Evolutionary conservation across 768 basidiomycete species (phyloP).

Genomic region (Amanita polypyramis): DNA sequence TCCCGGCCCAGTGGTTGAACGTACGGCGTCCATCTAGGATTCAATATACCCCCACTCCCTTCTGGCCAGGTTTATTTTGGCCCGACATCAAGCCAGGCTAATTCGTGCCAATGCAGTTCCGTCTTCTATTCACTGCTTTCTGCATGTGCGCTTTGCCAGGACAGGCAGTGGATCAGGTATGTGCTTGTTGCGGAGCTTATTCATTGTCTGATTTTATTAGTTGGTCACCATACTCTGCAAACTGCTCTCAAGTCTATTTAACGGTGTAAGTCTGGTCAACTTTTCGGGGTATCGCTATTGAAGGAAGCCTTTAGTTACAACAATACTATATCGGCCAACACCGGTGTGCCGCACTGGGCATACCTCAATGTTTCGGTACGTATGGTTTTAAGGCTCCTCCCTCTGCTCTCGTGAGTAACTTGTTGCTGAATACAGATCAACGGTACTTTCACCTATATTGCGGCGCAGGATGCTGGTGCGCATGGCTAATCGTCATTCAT

Average conservation of each 20-base stretch:
- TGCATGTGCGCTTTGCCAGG: slow-evolving; percentile 53
- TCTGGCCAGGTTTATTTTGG: slow-evolving; percentile 28
- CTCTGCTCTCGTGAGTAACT: background rate
- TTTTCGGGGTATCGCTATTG: background rate
- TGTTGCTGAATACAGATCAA: background rate
- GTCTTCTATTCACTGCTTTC: slow-evolving; percentile 47
- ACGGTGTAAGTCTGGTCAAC: slow-evolving; percentile 17
- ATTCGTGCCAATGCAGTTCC: slow-evolving; percentile 42
- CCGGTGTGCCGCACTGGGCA: slow-evolving; percentile 46
- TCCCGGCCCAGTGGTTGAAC: background rate
- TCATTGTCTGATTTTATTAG: slow-evolving; percentile 7
- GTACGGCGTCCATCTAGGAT: background rate
- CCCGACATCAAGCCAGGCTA: slow-evolving; percentile 23
- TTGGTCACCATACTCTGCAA: slow-evolving; percentile 27
- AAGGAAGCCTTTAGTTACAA: slow-evolving; percentile 29
- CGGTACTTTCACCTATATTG: background rate
- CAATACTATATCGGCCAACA: slow-evolving; percentile 26
- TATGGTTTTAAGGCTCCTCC: background rate
- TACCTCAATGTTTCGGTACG: slow-evolving; percentile 37
- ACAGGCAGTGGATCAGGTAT: slow-evolving; percentile 20
- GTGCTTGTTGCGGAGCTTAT: background rate
- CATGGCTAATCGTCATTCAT: background rate
- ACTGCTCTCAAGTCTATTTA: slow-evolving; percentile 24
- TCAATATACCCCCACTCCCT: slow-evolving; percentile 19
- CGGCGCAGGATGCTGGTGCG: background rate